These are phyloP conservation scores for Ganoderma boninense DNA, from an alignment of 1,284 basidiomycete genomes.

Conservation along the genomic window DNA sequence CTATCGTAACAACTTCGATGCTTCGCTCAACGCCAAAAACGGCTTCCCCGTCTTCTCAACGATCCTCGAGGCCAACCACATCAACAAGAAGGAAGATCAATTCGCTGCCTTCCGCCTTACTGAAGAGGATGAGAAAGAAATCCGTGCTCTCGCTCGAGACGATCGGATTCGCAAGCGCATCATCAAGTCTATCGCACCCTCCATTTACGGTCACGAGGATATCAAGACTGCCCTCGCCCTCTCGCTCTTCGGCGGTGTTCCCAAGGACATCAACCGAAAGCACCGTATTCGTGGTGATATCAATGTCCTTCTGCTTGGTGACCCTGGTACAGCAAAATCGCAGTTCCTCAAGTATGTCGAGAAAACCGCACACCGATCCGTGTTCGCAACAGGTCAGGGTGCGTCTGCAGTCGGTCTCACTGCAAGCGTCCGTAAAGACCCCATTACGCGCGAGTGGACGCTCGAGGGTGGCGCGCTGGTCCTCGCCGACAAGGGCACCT, in stretches of 20 bases:
- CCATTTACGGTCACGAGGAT: constrained; percentile 98
- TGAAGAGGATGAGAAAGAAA: constrained; percentile 95
- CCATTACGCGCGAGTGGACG: constrained; percentile 98
- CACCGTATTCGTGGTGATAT: constrained; percentile 98
- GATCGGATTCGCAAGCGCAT: constrained; percentile 97
- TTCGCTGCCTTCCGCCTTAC: constrained; percentile 97
- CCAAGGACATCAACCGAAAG: constrained; percentile 97
- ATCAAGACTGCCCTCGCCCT: constrained; percentile 98
- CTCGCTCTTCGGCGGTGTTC: constrained; percentile 92
- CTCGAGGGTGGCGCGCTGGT: constrained; percentile 98
- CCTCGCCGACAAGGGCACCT: constrained; percentile 97
- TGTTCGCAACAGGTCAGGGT: constrained; percentile 99
- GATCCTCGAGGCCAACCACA: constrained; percentile 96
- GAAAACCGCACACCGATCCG: constrained; percentile 96
- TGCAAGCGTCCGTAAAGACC: constrained; percentile 97
- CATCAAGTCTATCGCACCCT: constrained; percentile 97
- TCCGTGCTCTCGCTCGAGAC: constrained; percentile 87
- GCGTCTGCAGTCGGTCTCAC: constrained; percentile 98
- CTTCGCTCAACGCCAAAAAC: constrained; percentile 97
- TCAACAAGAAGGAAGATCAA: constrained; percentile 96
- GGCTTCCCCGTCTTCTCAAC: constrained; percentile 99
- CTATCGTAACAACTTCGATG: constrained; percentile 99
- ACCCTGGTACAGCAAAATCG: constrained; percentile 98
- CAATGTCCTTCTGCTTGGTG: constrained; percentile 94
- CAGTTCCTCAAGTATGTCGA: constrained; percentile 99